Evolutionary conservation across 345 rosid species (phyloP).

Genomic region (Garcia nutans): DNA sequence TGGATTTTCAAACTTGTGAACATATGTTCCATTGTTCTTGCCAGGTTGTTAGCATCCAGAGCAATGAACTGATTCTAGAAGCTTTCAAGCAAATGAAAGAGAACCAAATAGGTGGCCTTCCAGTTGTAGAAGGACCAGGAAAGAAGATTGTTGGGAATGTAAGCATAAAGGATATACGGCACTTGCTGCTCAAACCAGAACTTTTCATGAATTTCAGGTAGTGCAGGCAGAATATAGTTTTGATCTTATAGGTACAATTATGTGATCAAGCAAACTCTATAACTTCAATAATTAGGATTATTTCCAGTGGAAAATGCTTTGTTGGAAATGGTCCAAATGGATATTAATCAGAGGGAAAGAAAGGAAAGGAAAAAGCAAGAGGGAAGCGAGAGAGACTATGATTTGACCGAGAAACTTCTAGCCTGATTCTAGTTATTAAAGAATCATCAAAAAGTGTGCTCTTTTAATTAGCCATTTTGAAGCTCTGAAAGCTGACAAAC

Average conservation of each 20-base stretch:
- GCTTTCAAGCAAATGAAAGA: constrained; percentile 82
- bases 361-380: neutral
- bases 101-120: constrained; percentile 77
- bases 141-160: constrained; percentile 48
- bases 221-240: neutral
- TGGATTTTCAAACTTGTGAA: neutral
- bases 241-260: neutral
- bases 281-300: neutral
- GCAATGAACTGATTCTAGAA: constrained; percentile 68
- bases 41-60: constrained; percentile 61
- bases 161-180: constrained; percentile 63
- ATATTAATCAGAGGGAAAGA: neutral
- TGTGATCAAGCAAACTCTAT: neutral
- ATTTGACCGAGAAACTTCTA: neutral
- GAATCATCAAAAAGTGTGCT: neutral
- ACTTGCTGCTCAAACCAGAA: constrained; percentile 71
- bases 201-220: constrained; percentile 85
- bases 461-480: neutral
- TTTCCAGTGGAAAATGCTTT: neutral
- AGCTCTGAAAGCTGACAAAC: neutral
- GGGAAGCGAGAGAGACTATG: neutral
- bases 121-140: constrained; percentile 50
- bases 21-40: constrained; percentile 19
- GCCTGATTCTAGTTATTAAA: neutral
- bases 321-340: neutral